These are phyloP conservation scores for Globisporangium alternatum DNA, from an alignment of 352 stramenopile genomes.

Conservation along the genomic window DNA sequence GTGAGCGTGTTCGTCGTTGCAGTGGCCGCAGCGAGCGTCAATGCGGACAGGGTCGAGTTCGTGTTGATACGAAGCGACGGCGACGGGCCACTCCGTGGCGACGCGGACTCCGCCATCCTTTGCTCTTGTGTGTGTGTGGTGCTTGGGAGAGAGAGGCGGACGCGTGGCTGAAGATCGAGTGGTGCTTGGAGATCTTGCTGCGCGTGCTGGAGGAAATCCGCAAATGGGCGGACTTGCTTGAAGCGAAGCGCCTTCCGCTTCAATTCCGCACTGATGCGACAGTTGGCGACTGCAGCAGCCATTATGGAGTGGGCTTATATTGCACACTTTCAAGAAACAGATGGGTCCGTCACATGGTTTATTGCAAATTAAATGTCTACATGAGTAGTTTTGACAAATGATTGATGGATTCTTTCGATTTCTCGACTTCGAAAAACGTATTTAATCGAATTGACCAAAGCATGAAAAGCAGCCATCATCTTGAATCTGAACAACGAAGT, in stretches of 20 bases:
- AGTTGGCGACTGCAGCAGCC: constrained; percentile 3
- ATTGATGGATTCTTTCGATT: background rate
- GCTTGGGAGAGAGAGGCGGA: background rate
- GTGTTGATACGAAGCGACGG: constrained; percentile 17
- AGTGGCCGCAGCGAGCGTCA: background rate
- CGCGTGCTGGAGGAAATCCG: background rate
- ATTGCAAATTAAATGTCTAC: background rate
- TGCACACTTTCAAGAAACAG: background rate
- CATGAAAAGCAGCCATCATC: constrained; percentile 8
- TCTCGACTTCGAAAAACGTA: background rate
- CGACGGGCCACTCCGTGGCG: background rate
- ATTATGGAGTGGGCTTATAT: background rate
- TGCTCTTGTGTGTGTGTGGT: background rate
- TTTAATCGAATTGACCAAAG: background rate
- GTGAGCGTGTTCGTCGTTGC: background rate
- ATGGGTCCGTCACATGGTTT: too few relatives aligned
- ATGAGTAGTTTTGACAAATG: background rate
- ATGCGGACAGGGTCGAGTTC: background rate
- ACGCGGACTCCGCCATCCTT: background rate
- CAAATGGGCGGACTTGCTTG: constrained; percentile 3
- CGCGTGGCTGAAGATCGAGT: background rate
- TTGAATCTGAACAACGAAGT: background rate
- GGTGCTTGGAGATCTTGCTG: constrained; percentile 1
- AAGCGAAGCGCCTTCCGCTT: constrained; percentile 1
- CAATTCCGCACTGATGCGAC: constrained; percentile 9